Base-by-base conservation (phyloP, 164 flowering plant species). In the Chloranthus sessilifolius region DNA sequence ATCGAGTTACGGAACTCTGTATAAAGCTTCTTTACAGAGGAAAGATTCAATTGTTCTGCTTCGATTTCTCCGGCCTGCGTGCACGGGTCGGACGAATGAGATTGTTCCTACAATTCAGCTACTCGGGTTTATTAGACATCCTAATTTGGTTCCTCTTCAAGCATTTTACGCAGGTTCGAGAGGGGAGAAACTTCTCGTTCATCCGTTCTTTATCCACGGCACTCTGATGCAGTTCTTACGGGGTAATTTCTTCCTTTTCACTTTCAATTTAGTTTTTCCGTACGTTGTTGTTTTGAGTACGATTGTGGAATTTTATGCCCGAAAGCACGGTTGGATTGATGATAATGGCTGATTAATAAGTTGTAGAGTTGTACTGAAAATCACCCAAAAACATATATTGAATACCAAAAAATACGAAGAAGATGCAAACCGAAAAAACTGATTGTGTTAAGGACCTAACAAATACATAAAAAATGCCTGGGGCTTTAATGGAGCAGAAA, bases 181-280 rank as follows among this genome's bases (percentile, higher is more conserved):
- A 66, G 99, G 97, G 5, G 99, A 92, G 65, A 88, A 81, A 74
- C 88, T 92, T 43, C 71, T 92, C 12, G 79, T 92, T 65, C 74
- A 81, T 78, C 97, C 99, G 0, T 92, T 81, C 54, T 78, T 69
- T 58, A 31, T 64, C 15, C 48, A 30, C 17, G 83, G 95, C 5
- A 86, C 69, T 68, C 78, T 92, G 44, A 73, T 81, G 7, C 79
- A 81, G 59, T 82, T 88, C 63, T 63, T 86, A 16, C 61, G 75
- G 82, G 91, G 98, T 91, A 59, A 57, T 40, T 28, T 5, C 7
- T 37, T 47, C 7, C 4, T 21, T 47, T 51, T 45, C 47, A 7
- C 19, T 31, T 19, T n/a, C 14, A n/a, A n/a, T n/a, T n/a, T n/a
- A n/a, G n/a, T n/a, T 44, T 30, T 44, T 51, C 23, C 49, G 39